A percentile compares a stretch with the other conserved stretches of the same genome.
These are phyloP conservation scores for Vigna radiata DNA, from an alignment of 306 rosid species.

Conservation along the genomic window DNA sequence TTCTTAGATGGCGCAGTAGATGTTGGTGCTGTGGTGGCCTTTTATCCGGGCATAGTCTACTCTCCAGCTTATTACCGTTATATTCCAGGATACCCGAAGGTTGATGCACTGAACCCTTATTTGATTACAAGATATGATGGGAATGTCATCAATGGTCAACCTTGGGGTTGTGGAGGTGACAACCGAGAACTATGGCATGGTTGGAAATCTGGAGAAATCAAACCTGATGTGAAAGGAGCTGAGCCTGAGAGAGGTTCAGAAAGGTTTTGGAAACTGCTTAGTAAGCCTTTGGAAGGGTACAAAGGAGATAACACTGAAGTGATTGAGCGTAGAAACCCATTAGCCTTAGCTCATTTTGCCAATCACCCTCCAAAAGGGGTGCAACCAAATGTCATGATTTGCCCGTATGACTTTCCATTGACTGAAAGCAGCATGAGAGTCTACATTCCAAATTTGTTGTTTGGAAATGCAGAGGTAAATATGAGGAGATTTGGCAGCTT, in stretches of 20 bases:
- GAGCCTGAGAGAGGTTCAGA: constrained; percentile 72
- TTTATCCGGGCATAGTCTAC: constrained; percentile 87
- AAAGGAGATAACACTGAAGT: constrained; percentile 50
- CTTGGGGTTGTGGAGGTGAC: constrained; percentile 87
- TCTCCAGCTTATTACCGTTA: constrained; percentile 84
- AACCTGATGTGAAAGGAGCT: constrained; percentile 44
- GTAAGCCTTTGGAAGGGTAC: constrained; percentile 78
- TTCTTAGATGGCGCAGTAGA: constrained; percentile 77
- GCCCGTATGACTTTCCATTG: constrained; percentile 92
- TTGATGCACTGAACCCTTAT: constrained; percentile 75
- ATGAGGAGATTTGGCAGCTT: constrained; percentile 84
- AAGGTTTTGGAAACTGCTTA: constrained; percentile 69
- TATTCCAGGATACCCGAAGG: constrained; percentile 93
- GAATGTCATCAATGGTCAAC: constrained; percentile 79
- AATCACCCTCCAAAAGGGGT: constrained; percentile 85
- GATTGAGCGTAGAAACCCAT: constrained; percentile 84
- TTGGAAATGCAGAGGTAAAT: constrained; percentile 72
- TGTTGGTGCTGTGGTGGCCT: constrained; percentile 78
- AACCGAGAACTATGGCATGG: constrained; percentile 69
- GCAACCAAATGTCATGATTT: constrained; percentile 87
- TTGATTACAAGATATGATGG: constrained; percentile 90
- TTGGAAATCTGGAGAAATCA: constrained; percentile 42
- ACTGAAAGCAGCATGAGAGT: constrained; percentile 69
- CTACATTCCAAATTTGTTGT: constrained; percentile 76
- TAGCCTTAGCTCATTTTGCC: constrained; percentile 90